phyloP scores from a whole-genome alignment of 176 grass and related monocot species.

The Raddia distichophylla region DNA sequence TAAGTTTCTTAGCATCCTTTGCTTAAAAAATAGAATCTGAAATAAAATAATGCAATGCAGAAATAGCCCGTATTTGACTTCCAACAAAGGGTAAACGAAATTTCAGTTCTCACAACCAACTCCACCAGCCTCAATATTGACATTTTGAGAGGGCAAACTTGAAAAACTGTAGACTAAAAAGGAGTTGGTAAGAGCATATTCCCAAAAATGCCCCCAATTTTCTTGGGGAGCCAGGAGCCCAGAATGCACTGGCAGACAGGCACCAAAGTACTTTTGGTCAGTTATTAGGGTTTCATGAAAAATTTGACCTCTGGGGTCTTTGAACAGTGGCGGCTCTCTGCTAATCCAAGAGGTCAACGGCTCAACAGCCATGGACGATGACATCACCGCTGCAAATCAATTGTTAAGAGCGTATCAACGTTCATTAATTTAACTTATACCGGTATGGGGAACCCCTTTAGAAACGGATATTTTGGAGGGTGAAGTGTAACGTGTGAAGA shows the following conservation, averaged over 20 bases:
- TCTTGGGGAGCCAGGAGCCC: slow-evolving; percentile 16
- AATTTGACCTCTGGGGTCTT: not conserved
- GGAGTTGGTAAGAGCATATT: slow-evolving; percentile 43
- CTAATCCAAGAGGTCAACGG: slow-evolving; percentile 46
- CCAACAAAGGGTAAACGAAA: not conserved
- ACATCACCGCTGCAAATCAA: not conserved
- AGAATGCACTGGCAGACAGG: not conserved
- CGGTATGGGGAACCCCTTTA: too few species aligned
- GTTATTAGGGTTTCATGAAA: not conserved
- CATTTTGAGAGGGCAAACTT: not conserved
- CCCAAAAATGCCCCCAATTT: slow-evolving; percentile 28
- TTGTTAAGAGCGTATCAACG: too few species aligned
- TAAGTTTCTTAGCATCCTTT: not conserved
- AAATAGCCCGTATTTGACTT: not conserved
- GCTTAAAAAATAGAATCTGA: not conserved
- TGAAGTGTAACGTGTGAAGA: too few species aligned
- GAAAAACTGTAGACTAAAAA: not conserved
- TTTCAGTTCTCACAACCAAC: not conserved
- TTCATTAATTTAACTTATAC: too few species aligned
- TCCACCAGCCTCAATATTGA: too few species aligned
- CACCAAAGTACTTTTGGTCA: not conserved
- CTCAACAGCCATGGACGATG: slow-evolving; percentile 25
- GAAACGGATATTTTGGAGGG: too few species aligned
- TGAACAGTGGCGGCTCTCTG: slow-evolving; percentile 39
- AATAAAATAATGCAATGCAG: not conserved